These are phyloP conservation scores for Starmerella riodocensis DNA, from an alignment of 805 yeast genomes.

Conservation along the genomic window DNA sequence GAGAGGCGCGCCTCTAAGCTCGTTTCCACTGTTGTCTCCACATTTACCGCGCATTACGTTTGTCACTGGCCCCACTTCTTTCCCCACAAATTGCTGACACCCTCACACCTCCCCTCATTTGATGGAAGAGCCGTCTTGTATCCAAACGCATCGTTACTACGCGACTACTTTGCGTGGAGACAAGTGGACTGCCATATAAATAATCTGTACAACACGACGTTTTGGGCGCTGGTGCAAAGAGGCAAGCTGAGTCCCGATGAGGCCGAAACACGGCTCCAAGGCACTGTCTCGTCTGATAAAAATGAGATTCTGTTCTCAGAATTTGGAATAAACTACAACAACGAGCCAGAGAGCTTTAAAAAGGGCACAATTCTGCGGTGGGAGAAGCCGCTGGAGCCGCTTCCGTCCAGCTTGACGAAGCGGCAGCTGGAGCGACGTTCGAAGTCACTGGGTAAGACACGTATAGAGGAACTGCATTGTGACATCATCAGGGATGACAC, in stretches of 20 bases:
- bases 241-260: conserved; percentile 64
- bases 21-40: conserved; percentile 66
- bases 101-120: conserved; percentile 62
- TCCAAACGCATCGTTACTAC: conserved; percentile 46
- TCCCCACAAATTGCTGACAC: conserved; percentile 36
- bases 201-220: conserved; percentile 81
- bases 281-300: conserved; percentile 72
- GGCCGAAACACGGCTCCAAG: conserved; percentile 61
- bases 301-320: conserved; percentile 70
- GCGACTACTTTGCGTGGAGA: conserved; percentile 87
- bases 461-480: conserved; percentile 36
- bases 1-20: conserved; percentile 76
- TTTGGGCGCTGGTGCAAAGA: conserved; percentile 68
- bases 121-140: conserved; percentile 84
- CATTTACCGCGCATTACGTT: conserved; percentile 66
- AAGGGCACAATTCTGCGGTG: conserved; percentile 64
- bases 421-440: conserved; percentile 40
- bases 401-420: conserved; percentile 21
- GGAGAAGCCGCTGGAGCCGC: conserved; percentile 27
- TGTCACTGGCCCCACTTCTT: conserved; percentile 51
- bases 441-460: conserved; percentile 39
- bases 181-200: conserved; percentile 93
- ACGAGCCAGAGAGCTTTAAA: conserved; percentile 74
- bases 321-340: conserved; percentile 78
- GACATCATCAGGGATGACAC: conserved; percentile 47